Percentiles rank a stretch among this genome's conserved stretches.
Evolutionary conservation across 306 rosid genomes (phyloP).

Genomic region (Hylodesmum podocarpum): DNA sequence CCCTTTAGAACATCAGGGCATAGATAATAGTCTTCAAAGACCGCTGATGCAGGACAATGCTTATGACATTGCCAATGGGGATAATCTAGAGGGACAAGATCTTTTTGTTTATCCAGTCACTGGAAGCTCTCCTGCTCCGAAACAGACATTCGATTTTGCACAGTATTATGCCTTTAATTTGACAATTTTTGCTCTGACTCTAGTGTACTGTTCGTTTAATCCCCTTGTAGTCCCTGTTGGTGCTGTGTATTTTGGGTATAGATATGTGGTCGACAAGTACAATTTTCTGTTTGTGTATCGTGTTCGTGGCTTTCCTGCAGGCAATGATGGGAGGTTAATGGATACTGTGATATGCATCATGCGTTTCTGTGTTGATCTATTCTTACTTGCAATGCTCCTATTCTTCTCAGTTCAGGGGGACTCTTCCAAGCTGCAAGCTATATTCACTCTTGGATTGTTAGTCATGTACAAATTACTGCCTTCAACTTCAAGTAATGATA

Average conservation of each 20-base stretch:
- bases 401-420: slow-evolving; percentile 93
- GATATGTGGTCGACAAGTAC: slow-evolving; percentile 95
- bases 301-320: slow-evolving; percentile 91
- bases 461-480: slow-evolving; percentile 80
- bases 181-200: slow-evolving; percentile 91
- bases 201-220: slow-evolving; percentile 80
- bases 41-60: slow-evolving; percentile 53
- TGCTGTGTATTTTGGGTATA: slow-evolving; percentile 83
- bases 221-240: slow-evolving; percentile 97
- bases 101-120: slow-evolving; percentile 70
- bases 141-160: slow-evolving; percentile 91
- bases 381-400: slow-evolving; percentile 83
- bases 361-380: slow-evolving; percentile 89
- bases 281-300: slow-evolving; percentile 90
- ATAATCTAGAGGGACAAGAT: slow-evolving; percentile 64
- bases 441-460: slow-evolving; percentile 81
- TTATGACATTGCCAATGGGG: slow-evolving; percentile 57
- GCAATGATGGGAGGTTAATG: slow-evolving; percentile 92
- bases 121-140: slow-evolving; percentile 85
- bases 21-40: slow-evolving; percentile 59
- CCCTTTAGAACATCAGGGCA: slow-evolving; percentile 72
- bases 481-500: slow-evolving; percentile 61
- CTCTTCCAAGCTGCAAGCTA: slow-evolving; percentile 92
- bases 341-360: slow-evolving; percentile 86
- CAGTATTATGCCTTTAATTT: slow-evolving; percentile 93